Evolutionary conservation across 345 rosid species (phyloP), one percentile per base, ranked within the genome.

Genomic region (Carallia brachiata): DNA sequence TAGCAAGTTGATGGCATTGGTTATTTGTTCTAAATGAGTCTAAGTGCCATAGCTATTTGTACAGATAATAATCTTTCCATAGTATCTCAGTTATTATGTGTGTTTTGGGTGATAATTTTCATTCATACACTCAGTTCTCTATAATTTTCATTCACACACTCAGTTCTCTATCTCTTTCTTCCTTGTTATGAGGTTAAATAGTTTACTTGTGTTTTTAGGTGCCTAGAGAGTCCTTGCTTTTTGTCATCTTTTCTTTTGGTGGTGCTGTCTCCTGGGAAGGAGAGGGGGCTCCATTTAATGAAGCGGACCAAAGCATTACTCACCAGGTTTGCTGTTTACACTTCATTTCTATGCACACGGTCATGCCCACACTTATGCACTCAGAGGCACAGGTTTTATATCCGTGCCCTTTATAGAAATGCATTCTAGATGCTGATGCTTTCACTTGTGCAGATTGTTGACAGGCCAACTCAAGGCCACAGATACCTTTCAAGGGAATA

Each of bases 201-300:
- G 0, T 37, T 63, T 17, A 4, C 27, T 55, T 78, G 39, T 50
- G 28, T 71, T 19, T 7, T 80, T 75, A 92, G 99, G 99, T 90
- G 76, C 97, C 99, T n/a, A 81, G 97, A 75, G 99, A 94, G 77
- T 88, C 97, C 0, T 72, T 94, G 73, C 97, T 88, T 37, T 90
- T 94, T 66, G 90, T 94, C 64, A 83, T 94, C 77, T 93, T 95
- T 79, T 87, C 99, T 74, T 94, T 92, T 79, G 98, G 99, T 27
- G 99, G 99, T 62, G 70, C 73, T 70, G 96, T 91, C 68, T 92
- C 99, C 72, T 92, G 99, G 99, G 97, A 90, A 63, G 97, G 99
- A 58, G 96, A 88, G 65, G 99, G 88, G 19, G 97, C 97, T 30
- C 97, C 97, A 8, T 94, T 85, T 52, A 68, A 64, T 55, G 97